These are phyloP conservation scores for Penicillium sp. DNA, from an alignment of 2,329 filamentous ascomycete species.

Conservation along the genomic window DNA sequence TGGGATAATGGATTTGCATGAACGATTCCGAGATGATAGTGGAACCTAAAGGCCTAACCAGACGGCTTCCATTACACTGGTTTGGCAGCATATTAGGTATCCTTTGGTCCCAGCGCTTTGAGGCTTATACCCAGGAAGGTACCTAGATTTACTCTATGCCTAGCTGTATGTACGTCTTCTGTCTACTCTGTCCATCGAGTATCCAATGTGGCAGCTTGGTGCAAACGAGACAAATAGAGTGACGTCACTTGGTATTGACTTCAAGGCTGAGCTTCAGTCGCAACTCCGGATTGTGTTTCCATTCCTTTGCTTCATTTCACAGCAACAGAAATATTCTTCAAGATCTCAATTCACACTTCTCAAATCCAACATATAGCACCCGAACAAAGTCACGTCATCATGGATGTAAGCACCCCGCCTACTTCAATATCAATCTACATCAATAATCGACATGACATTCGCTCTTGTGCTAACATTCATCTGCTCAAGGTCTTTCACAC, in stretches of 20 bases:
- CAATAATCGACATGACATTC: not conserved
- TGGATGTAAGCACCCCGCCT: not conserved
- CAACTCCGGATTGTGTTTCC: not conserved
- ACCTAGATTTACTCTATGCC: too few species aligned
- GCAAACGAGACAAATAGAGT: slow-evolving; percentile 12
- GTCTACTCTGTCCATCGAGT: not conserved
- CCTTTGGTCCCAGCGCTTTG: too few species aligned
- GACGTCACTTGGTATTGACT: slow-evolving; percentile 10
- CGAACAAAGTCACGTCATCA: not conserved
- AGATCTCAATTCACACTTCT: not conserved
- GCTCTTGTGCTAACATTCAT: not conserved
- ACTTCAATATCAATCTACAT: not conserved
- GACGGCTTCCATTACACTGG: too few species aligned
- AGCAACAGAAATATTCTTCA: not conserved
- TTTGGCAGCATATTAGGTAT: too few species aligned
- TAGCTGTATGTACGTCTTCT: too few species aligned
- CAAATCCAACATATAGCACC: not conserved
- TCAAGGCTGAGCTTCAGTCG: not conserved
- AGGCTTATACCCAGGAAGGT: too few species aligned
- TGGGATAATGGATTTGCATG: not conserved
- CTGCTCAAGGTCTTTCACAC: slow-evolving; percentile 42
- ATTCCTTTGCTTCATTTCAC: too few species aligned
- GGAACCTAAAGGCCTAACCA: too few species aligned
- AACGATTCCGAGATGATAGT: too few species aligned
- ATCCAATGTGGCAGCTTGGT: not conserved